Percentiles rank a stretch among this genome's conserved stretches.
phyloP scores from a whole-genome alignment of 2,329 filamentous ascomycete genomes.

The Ophiocordyceps unilateralis region DNA sequence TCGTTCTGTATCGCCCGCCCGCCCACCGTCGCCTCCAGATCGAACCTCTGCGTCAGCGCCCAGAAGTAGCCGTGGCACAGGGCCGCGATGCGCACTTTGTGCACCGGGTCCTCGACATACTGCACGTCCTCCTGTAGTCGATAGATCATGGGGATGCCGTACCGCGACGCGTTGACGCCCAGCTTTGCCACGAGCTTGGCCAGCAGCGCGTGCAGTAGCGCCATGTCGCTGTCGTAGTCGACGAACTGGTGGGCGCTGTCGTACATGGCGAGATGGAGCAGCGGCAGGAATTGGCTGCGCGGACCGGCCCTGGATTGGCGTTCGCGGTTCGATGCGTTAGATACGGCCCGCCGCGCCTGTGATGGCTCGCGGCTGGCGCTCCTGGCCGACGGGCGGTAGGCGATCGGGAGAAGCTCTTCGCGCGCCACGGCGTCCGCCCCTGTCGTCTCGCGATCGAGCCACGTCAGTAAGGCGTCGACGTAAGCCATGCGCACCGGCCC shows the following conservation, averaged over 20 bases:
- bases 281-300: slow-evolving; percentile 57
- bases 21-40: slow-evolving; percentile 51
- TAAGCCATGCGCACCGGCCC: slow-evolving; percentile 71
- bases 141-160: slow-evolving; percentile 76
- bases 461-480: slow-evolving; percentile 64
- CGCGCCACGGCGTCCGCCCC: slow-evolving; percentile 43
- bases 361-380: slow-evolving; percentile 19
- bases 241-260: slow-evolving; percentile 66
- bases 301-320: slow-evolving; percentile 26
- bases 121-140: slow-evolving; percentile 73
- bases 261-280: slow-evolving; percentile 77
- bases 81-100: slow-evolving; percentile 66
- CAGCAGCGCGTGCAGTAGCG: slow-evolving; percentile 62
- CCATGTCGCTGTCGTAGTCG: slow-evolving; percentile 55
- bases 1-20: slow-evolving; percentile 61
- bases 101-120: slow-evolving; percentile 43
- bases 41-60: slow-evolving; percentile 59
- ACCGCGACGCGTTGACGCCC: slow-evolving; percentile 65
- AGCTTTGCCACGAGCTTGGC: slow-evolving; percentile 56
- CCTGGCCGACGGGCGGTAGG: slow-evolving; percentile 25
- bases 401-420: slow-evolving; percentile 33
- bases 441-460: slow-evolving; percentile 68
- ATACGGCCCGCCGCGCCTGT: slow-evolving; percentile 46
- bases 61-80: slow-evolving; percentile 83
- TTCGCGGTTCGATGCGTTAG: slow-evolving; percentile 46